Percentiles rank a stretch among this genome's conserved stretches.
Evolutionary conservation across 2,329 filamentous ascomycete genomes (phyloP).

Genomic region (Trichoderma citrinoviride): DNA sequence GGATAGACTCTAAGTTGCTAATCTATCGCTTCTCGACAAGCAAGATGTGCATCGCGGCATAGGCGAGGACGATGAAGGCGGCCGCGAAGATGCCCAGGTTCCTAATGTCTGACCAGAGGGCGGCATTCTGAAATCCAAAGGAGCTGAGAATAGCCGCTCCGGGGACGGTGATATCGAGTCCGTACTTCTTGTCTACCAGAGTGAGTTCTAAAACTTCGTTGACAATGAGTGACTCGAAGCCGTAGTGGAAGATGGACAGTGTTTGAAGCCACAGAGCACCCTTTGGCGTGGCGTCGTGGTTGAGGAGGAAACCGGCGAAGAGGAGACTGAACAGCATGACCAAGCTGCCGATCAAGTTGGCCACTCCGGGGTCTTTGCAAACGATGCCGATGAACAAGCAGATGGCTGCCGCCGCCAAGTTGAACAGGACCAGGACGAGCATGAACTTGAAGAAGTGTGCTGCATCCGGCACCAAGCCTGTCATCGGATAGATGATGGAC

Average conservation of each 20-base stretch:
- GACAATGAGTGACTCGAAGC: constrained; percentile 92
- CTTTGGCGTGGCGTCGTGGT: constrained; percentile 86
- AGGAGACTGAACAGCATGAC: constrained; percentile 97
- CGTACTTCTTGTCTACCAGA: constrained; percentile 90
- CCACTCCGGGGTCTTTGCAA: constrained; percentile 86
- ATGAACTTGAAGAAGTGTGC: constrained; percentile 88
- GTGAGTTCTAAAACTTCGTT: constrained; percentile 92
- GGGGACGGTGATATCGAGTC: constrained; percentile 92
- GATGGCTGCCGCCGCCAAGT: constrained; percentile 87
- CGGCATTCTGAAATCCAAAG: constrained; percentile 88
- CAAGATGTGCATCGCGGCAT: constrained; percentile 87
- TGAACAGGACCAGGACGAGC: constrained; percentile 90
- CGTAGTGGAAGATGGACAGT: constrained; percentile 97
- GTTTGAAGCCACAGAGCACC: constrained; percentile 86
- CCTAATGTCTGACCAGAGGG: constrained; percentile 79
- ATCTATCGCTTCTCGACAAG: constrained; percentile 73
- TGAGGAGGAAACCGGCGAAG: constrained; percentile 90
- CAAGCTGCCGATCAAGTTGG: constrained; percentile 87
- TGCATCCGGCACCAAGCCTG: constrained; percentile 78
- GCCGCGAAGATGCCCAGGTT: constrained; percentile 80
- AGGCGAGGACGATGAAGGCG: constrained; percentile 82
- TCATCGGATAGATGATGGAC: constrained; percentile 97
- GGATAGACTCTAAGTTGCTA: neutral
- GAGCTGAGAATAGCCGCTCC: constrained; percentile 90
- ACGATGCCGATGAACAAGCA: constrained; percentile 96